Conservation (phyloP, 192 early-diverging fungal genomes). For the Gigaspora rosea region DNA sequence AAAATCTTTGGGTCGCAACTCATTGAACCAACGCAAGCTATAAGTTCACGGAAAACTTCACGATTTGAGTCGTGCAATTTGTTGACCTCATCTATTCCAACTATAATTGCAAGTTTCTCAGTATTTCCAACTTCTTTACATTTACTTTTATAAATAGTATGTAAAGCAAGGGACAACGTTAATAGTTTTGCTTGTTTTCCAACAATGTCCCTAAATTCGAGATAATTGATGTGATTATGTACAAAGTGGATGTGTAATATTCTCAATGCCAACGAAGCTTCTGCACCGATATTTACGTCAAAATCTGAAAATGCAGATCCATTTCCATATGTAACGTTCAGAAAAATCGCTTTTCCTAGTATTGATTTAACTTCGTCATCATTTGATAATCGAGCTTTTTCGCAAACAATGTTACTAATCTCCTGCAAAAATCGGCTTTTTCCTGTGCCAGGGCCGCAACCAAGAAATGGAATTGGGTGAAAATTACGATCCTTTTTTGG, state of each 20-base stretch:
- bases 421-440: conserved; percentile 12
- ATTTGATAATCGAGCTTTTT: conserved; percentile 2
- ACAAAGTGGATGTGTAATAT: neutral
- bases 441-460: conserved; percentile 16
- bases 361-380: neutral
- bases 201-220: neutral
- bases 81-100: conserved; percentile 18
- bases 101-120: neutral
- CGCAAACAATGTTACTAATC: neutral
- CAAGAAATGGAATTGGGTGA: neutral
- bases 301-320: neutral
- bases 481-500: neutral
- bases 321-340: conserved; percentile 21
- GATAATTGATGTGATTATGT: neutral
- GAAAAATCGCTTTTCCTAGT: neutral
- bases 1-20: neutral
- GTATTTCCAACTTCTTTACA: neutral
- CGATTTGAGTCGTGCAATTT: neutral
- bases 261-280: neutral
- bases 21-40: neutral
- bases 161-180: neutral
- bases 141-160: neutral
- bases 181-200: neutral
- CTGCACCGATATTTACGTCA: too few relatives aligned
- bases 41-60: neutral